Conservation (phyloP, 768 basidiomycete species). For the Podaxis sp. region DNA sequence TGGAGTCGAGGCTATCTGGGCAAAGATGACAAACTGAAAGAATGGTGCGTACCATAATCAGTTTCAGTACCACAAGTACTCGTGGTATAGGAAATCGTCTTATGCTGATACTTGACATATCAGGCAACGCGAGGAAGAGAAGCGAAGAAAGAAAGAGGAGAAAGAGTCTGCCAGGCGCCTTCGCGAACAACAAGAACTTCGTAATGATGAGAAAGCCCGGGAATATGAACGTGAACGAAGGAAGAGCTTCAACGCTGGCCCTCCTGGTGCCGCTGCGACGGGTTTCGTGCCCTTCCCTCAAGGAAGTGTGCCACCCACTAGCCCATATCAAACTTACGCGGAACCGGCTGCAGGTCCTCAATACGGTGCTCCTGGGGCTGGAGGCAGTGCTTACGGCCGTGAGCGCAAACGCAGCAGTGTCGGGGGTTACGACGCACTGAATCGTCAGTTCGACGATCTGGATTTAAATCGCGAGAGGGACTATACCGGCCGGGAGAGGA, state of each 20-base stretch:
- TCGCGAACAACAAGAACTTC: constrained; percentile 49
- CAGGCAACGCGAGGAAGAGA: constrained; percentile 51
- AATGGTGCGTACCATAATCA: neutral
- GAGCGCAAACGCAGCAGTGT: constrained; percentile 35
- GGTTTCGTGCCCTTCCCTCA: constrained; percentile 31
- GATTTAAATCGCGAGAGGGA: constrained; percentile 37
- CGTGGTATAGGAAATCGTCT: neutral
- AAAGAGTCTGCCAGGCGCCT: constrained; percentile 43
- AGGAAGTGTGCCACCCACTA: constrained; percentile 23
- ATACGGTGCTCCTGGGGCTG: constrained; percentile 21
- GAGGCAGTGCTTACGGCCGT: constrained; percentile 22
- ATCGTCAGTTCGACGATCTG: constrained; percentile 43
- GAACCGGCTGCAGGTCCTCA: constrained; percentile 19
- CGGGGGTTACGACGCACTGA: constrained; percentile 32
- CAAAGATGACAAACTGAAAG: constrained; percentile 33
- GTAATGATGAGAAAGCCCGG: constrained; percentile 54
- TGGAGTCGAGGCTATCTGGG: constrained; percentile 48
- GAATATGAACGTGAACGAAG: constrained; percentile 60
- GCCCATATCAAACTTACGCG: constrained; percentile 24
- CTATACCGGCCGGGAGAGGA: constrained; percentile 33
- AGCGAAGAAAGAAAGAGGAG: constrained; percentile 45
- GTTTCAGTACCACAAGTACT: neutral
- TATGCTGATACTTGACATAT: neutral
- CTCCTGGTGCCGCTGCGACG: constrained; percentile 23
- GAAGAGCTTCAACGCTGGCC: constrained; percentile 51